Evolutionary conservation across 2,329 filamentous ascomycete genomes (phyloP).

Genomic region (Neonectria magnoliae): DNA sequence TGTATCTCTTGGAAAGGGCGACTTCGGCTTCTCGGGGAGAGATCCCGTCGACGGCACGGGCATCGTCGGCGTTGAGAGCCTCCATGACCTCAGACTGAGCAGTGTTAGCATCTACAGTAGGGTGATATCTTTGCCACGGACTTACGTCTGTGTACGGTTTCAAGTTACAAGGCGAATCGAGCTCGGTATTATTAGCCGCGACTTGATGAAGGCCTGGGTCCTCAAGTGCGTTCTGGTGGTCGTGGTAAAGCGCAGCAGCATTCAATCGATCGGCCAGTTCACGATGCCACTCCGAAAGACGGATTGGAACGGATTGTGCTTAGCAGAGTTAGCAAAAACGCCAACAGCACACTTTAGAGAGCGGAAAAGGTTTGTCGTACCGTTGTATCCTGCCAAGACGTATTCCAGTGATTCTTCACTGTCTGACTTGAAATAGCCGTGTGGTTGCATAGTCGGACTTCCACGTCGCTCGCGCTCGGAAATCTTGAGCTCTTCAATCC

Average conservation of each 20-base stretch:
- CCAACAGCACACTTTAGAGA: not conserved
- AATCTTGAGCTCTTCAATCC: slow-evolving; percentile 1
- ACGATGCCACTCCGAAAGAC: slow-evolving; percentile 19
- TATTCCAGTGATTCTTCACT: slow-evolving; percentile 9
- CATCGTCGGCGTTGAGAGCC: slow-evolving; percentile 33
- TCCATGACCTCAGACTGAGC: slow-evolving; percentile 29
- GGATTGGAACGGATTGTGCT: slow-evolving; percentile 7
- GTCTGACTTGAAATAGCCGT: not conserved
- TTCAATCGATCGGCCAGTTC: slow-evolving; percentile 2
- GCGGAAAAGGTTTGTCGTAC: not conserved
- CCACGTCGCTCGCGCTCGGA: not conserved
- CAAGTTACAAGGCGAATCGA: not conserved
- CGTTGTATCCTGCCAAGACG: slow-evolving; percentile 3
- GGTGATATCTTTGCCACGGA: not conserved
- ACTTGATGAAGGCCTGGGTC: not conserved
- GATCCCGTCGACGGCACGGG: slow-evolving; percentile 37
- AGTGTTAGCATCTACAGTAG: not conserved
- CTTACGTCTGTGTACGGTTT: slow-evolving; percentile 35
- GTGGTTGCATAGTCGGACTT: not conserved
- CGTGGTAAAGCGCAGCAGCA: not conserved
- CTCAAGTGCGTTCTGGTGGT: not conserved
- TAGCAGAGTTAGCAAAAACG: not conserved
- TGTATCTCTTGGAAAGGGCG: slow-evolving; percentile 34
- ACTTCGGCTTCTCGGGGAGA: slow-evolving; percentile 23
- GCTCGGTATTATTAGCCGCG: not conserved